Percentiles rank a stretch among this genome's conserved stretches.
Conservation (phyloP, 192 early-diverging fungal genomes). For the Gorgonomyces haynaldii region DNA sequence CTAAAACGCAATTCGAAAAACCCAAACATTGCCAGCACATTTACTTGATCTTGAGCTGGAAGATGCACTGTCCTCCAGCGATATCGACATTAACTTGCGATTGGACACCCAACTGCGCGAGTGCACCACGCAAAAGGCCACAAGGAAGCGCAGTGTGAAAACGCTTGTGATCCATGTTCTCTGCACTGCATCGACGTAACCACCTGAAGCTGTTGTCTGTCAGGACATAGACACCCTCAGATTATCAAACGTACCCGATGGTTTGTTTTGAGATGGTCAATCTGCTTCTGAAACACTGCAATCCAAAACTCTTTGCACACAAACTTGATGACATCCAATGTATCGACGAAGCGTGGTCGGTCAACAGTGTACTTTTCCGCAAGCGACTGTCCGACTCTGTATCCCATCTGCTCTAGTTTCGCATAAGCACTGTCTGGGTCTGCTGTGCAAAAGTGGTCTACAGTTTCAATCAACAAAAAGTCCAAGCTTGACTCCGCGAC, state of each 20-base stretch:
- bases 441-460: constrained; percentile 38
- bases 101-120: constrained; percentile 78
- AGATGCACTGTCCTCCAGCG: no score
- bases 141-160: constrained; percentile 94
- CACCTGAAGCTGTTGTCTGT: constrained; percentile 97
- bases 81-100: constrained; percentile 85
- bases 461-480: constrained; percentile 66
- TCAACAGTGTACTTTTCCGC: constrained; percentile 83
- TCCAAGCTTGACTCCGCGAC: constrained; percentile 63
- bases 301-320: constrained; percentile 98
- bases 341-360: constrained; percentile 80
- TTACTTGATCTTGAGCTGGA: no score
- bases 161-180: neutral
- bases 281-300: constrained; percentile 87
- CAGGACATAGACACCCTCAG: constrained; percentile 92
- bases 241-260: no score
- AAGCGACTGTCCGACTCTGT: constrained; percentile 75
- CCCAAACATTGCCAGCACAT: no score
- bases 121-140: constrained; percentile 86
- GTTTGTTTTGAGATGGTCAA: constrained; percentile 98
- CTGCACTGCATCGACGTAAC: constrained; percentile 65
- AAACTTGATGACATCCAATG: constrained; percentile 95
- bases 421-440: constrained; percentile 67
- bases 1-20: no score
- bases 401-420: constrained; percentile 83